Base-by-base conservation (phyloP, 352 stramenopile species). In the Phytophthora meadii region DNA sequence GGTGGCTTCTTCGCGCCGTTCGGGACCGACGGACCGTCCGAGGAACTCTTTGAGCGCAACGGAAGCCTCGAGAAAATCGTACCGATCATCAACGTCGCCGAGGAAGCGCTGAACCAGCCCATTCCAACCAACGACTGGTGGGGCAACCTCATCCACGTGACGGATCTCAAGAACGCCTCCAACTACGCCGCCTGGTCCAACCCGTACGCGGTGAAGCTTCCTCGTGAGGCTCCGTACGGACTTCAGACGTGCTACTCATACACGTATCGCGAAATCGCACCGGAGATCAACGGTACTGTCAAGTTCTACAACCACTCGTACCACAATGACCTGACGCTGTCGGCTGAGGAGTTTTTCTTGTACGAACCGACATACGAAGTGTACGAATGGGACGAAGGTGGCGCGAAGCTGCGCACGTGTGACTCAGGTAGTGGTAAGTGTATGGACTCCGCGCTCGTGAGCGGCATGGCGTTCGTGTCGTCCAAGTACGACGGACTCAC, bases 121-220 rank as follows among this genome's bases (percentile, higher is more conserved):
- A 87, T 94, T 57, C 86, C 86, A 50, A 94, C 83, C 17, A 94
- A 94, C 70, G 78, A 90, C 54, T 94, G 86, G 86, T 94, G 86
- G 86, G 82, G 76, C 17, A 94, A 92, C 61, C 54, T 91, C 41
- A 89, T 94, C 45, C 74, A 86, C 68, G 76, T 76, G 11, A 83
- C 68, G 1, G 69, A 55, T 25, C 65, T 73, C 8, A 80, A 84
- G 32, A 76, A 76, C 36, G 57, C 76, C 2, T 62, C 76, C 45
- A 77, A 82, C 30, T 77, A 81, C 52, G 74, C 79, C 3, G 82
- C 74, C 8, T 94, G 81, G 70, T 68, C 79, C 5, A 90, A 92
- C 63, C 83, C 86, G 47, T 94, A 90, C 61, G 77, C 81, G 2
- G 48, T 94, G 28, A 84, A 82, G 54, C 51, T 90, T 15, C 77